Conservation (phyloP, 139 green algal genomes). For the Coelastrella sp. region DNA sequence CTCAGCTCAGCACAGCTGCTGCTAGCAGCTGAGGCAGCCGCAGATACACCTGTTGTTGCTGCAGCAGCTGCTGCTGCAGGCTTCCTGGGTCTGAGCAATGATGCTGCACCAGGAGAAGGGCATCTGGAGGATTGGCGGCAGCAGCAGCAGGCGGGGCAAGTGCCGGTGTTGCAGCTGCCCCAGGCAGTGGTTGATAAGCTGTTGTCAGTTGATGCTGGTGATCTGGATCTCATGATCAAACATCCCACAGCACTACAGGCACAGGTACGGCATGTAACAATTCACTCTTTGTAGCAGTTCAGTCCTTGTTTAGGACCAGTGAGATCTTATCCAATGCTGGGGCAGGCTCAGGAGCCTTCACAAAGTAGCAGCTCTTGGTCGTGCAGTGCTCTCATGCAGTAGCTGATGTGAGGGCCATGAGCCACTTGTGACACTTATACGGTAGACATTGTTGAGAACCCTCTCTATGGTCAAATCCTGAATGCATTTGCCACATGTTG, state of each 20-base stretch:
- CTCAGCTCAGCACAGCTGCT: not conserved
- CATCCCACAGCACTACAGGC: conserved; percentile 39
- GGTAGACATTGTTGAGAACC: too few species aligned
- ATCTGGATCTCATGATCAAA: conserved; percentile 34
- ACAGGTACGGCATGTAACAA: not conserved
- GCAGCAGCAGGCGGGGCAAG: not conserved
- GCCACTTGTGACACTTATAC: too few species aligned
- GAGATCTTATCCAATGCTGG: too few species aligned
- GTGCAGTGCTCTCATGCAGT: too few species aligned
- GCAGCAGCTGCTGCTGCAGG: conserved; percentile 34
- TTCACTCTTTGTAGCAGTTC: not conserved
- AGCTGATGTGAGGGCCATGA: too few species aligned
- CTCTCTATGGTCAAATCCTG: too few species aligned
- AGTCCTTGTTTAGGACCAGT: not conserved
- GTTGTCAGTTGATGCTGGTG: conserved; percentile 36
- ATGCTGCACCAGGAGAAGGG: not conserved
- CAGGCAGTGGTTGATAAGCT: conserved; percentile 27
- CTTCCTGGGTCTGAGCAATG: not conserved
- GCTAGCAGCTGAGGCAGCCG: conserved; percentile 23
- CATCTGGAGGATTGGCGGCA: not conserved
- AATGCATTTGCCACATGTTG: too few species aligned
- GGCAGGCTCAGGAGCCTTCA: too few species aligned
- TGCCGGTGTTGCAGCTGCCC: conserved; percentile 8
- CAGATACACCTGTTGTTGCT: conserved; percentile 12
- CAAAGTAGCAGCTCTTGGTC: too few species aligned